These are phyloP conservation scores for Zopfochytrium polystomum DNA, from an alignment of 371 early-diverging fungal species.

Conservation along the genomic window DNA sequence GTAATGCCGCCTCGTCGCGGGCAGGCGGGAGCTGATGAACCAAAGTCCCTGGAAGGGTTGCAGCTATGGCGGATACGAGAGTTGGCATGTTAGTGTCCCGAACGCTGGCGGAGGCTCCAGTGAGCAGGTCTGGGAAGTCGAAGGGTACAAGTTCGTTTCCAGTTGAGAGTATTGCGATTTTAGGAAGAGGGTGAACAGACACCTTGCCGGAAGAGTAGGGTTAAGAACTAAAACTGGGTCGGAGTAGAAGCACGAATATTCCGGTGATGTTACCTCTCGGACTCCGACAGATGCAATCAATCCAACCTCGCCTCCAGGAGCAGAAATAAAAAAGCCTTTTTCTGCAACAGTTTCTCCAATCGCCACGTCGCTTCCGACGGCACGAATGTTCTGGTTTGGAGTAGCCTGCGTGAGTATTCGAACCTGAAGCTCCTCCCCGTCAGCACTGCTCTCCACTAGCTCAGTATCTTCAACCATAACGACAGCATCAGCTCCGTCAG, in stretches of 20 bases:
- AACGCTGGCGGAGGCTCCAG: slow-evolving; percentile 65
- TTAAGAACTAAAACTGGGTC: neutral
- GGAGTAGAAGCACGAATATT: neutral
- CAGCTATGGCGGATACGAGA: slow-evolving; percentile 62
- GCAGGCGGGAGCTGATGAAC: neutral
- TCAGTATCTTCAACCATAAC: slow-evolving; percentile 91
- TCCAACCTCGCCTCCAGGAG: slow-evolving; percentile 79
- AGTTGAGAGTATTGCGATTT: slow-evolving; percentile 78
- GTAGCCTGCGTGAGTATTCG: slow-evolving; percentile 46
- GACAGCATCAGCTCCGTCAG: slow-evolving; percentile 77
- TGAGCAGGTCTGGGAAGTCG: slow-evolving; percentile 42
- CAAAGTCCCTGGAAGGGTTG: slow-evolving; percentile 20
- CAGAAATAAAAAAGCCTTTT: slow-evolving; percentile 59
- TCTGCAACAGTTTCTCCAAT: slow-evolving; percentile 57
- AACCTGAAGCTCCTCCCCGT: slow-evolving; percentile 63
- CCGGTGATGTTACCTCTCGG: slow-evolving; percentile 36
- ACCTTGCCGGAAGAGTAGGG: slow-evolving; percentile 39
- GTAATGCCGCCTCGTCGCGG: slow-evolving; percentile 5
- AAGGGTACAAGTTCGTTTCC: slow-evolving; percentile 84
- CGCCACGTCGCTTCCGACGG: slow-evolving; percentile 71
- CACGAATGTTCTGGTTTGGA: slow-evolving; percentile 70
- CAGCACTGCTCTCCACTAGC: slow-evolving; percentile 54
- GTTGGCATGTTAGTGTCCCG: slow-evolving; percentile 85
- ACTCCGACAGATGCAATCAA: slow-evolving; percentile 75
- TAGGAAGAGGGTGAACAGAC: slow-evolving; percentile 63